phyloP scores from a whole-genome alignment of 805 yeast species.

The Nakazawaea wyomingensis region DNA sequence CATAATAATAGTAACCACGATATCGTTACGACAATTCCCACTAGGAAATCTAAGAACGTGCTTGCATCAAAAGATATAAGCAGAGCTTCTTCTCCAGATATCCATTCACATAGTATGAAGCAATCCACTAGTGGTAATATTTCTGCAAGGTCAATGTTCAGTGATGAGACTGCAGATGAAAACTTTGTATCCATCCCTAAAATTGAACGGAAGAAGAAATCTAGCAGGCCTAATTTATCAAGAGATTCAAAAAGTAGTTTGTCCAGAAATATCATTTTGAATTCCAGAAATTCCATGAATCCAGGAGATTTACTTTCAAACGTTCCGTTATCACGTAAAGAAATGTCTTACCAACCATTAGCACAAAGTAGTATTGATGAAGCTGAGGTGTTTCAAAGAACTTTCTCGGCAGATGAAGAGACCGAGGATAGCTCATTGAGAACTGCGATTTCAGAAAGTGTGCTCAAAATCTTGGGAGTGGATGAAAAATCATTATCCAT shows the following conservation, averaged over 20 bases:
- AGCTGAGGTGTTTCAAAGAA: constrained; percentile 26
- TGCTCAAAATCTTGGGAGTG: constrained; percentile 66
- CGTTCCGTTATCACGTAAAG: constrained; percentile 58
- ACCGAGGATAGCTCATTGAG: constrained; percentile 64
- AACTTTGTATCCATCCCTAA: constrained; percentile 13
- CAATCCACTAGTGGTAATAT: not conserved
- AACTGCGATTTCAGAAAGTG: constrained; percentile 63
- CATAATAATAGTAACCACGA: not conserved
- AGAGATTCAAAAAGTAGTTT: not conserved
- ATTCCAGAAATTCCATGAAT: constrained; percentile 52
- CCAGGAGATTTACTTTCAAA: constrained; percentile 86
- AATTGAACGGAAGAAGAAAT: not conserved
- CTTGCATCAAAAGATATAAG: not conserved
- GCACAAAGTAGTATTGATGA: constrained; percentile 6
- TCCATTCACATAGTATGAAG: not conserved
- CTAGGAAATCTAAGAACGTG: not conserved
- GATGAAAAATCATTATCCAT: constrained; percentile 26
- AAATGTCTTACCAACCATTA: constrained; percentile 14
- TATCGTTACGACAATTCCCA: not conserved
- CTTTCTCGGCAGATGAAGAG: constrained; percentile 60
- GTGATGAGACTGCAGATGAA: constrained; percentile 1
- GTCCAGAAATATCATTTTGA: constrained; percentile 47
- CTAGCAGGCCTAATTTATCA: not conserved
- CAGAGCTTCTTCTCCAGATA: not conserved
- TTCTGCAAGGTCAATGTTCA: not conserved